phyloP scores from a whole-genome alignment of 176 grass and related monocot species.

The sorghum (Sorghum bicolor) region DNA sequence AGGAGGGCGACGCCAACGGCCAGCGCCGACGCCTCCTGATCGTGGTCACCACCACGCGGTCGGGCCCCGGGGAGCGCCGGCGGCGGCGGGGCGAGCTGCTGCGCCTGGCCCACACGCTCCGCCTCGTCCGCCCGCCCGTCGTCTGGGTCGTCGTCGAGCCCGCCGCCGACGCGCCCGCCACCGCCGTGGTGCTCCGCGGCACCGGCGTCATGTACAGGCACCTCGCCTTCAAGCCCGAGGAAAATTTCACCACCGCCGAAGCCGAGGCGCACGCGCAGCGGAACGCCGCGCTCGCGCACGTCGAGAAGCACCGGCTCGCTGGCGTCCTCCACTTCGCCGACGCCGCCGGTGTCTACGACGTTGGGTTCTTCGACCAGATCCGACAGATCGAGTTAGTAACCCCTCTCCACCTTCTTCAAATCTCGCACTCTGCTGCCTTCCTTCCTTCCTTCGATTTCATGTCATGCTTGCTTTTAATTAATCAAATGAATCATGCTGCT shows the following conservation, averaged over 20 bases:
- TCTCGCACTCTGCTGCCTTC: background rate
- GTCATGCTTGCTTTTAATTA: background rate
- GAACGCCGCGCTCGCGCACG: conserved; percentile 79
- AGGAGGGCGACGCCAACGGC: background rate
- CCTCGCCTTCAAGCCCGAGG: conserved; percentile 69
- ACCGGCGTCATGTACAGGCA: conserved; percentile 96
- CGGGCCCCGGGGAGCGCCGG: conserved; percentile 35
- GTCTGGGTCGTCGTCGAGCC: conserved; percentile 93
- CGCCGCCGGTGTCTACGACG: conserved; percentile 59
- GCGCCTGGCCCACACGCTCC: conserved; percentile 69
- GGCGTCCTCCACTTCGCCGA: conserved; percentile 84
- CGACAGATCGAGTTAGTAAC: conserved; percentile 72
- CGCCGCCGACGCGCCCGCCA: conserved; percentile 39
- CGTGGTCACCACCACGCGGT: conserved; percentile 77
- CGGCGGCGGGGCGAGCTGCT: conserved; percentile 49
- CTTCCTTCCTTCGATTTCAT: background rate
- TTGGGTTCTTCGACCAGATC: conserved; percentile 84
- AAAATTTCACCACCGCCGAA: conserved; percentile 72
- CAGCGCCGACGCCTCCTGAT: conserved; percentile 55
- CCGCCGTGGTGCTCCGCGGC: conserved; percentile 66
- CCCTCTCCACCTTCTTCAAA: background rate
- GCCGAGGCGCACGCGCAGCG: conserved; percentile 82
- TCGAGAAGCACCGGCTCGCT: conserved; percentile 80
- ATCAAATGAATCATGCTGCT: background rate
- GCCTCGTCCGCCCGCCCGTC: conserved; percentile 63